Evolutionary conservation across 345 rosid species (phyloP), one percentile per base, ranked within the genome.

Genomic region (Conringia planisiliqua): DNA sequence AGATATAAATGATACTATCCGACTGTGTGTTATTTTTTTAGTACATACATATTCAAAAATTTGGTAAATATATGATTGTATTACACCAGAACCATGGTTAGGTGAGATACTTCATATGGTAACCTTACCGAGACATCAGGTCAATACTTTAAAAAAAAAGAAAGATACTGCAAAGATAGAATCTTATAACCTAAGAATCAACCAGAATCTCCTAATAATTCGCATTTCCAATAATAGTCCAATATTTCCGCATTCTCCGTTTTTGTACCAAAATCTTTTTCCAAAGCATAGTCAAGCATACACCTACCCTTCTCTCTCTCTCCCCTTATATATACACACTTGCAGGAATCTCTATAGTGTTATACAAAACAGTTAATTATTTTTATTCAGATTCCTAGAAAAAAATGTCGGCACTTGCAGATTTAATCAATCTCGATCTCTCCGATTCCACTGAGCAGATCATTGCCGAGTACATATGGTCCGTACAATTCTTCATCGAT

Each of bases 391-490:
- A 55, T 38, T 73, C 61, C 30, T 68, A 6, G 16, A 12, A 68
- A 65, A 65, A 75, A 90, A 52, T 88, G 96, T 72, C 91, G 54
- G 60, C 75, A 14, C 90, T 91, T 51, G 57, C 68, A 38, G 93
- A 85, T 82, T 82, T 91, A 39, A 64, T 89, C 83, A 89, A 88
- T 81, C 82, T 91, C 55, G 58, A 91, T 52, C 89, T 89, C 67
- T 72, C 84, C 1, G 87, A 84, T 0, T 29, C 87, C 57, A 80
- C 90, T 2, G 83, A 86, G 10, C 84, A 89, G 70, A 81, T 91
- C 84, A 85, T 89, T 38, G 96, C 97, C 38, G 97, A 91, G 69
- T 91, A 91, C 75, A 77, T 89, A 51, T 91, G 96, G 97, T 91
- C 20, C 10, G 46, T 22, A 7, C n/a, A 54, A 26, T 22, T 14